Conservation (phyloP, 768 basidiomycete genomes). For the Arthromyces matolae region DNA sequence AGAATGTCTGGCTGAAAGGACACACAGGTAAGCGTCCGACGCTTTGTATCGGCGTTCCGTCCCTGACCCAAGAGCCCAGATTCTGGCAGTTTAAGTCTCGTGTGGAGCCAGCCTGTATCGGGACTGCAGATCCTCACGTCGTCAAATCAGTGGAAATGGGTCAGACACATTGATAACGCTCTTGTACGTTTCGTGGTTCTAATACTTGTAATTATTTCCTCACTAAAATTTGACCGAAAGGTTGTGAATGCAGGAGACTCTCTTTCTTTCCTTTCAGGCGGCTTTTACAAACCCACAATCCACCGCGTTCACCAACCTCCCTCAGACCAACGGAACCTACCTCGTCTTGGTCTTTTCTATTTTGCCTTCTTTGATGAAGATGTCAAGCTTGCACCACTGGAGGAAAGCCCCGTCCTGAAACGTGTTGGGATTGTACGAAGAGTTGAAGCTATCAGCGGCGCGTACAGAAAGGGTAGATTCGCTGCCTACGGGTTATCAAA, state of each 20-base stretch:
- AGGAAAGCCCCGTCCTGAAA: no score
- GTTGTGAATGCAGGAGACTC: constrained; percentile 46
- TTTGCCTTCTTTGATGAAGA: no score
- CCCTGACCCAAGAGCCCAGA: background rate
- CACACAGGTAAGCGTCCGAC: constrained; percentile 34
- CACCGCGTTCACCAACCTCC: constrained; percentile 50
- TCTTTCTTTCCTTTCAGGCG: constrained; percentile 44
- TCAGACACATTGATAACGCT: constrained; percentile 43
- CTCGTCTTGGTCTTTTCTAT: no score
- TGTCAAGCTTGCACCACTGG: no score
- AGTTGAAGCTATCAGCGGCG: no score
- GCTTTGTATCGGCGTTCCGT: background rate
- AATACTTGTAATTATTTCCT: background rate
- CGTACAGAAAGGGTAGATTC: no score
- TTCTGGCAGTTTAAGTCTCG: constrained; percentile 29
- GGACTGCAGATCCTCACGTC: constrained; percentile 41
- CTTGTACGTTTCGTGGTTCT: constrained; percentile 27
- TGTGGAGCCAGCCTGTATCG: constrained; percentile 47
- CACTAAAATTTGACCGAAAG: constrained; percentile 13
- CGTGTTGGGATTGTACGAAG: no score
- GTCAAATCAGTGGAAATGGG: constrained; percentile 43
- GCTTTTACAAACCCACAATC: constrained; percentile 43
- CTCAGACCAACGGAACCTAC: no score
- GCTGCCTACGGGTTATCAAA: no score
- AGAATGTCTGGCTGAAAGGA: constrained; percentile 49